Evolutionary conservation across 2,329 filamentous ascomycete genomes (phyloP).

Genomic region (Tolypocladium nubicola): DNA sequence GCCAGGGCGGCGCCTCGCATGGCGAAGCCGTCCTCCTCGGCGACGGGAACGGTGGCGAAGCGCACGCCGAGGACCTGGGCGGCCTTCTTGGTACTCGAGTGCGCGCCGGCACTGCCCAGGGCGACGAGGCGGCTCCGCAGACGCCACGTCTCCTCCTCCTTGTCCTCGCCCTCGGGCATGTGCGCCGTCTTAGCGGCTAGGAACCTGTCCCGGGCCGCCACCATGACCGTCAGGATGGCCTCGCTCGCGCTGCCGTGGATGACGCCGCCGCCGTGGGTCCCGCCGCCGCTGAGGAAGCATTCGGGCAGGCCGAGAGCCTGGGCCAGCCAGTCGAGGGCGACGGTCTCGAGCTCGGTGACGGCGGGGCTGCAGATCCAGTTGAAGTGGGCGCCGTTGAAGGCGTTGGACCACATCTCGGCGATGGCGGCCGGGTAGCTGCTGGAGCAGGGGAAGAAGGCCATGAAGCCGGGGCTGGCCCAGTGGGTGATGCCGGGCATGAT

Average conservation of each 20-base stretch:
- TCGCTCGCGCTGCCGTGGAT: conserved; percentile 89
- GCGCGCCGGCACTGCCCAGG: conserved; percentile 66
- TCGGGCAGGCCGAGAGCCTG: conserved; percentile 62
- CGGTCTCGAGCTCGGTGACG: conserved; percentile 85
- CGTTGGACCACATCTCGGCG: conserved; percentile 83
- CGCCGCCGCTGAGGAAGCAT: conserved; percentile 61
- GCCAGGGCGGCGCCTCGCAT: conserved; percentile 57
- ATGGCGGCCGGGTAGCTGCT: conserved; percentile 77
- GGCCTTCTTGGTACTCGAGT: conserved; percentile 80
- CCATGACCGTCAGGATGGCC: conserved; percentile 75
- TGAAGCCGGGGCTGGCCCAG: conserved; percentile 90
- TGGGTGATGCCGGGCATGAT: conserved; percentile 91
- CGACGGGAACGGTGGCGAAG: conserved; percentile 58
- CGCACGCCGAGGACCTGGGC: conserved; percentile 79
- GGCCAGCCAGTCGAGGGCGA: conserved; percentile 87
- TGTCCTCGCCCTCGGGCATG: conserved; percentile 43
- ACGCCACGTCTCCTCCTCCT: conserved; percentile 59
- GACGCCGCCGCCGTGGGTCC: conserved; percentile 73
- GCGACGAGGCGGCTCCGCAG: conserved; percentile 54
- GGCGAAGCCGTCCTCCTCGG: conserved; percentile 52
- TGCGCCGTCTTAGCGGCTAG: conserved; percentile 48
- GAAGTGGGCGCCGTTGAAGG: conserved; percentile 84
- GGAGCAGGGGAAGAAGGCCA: conserved; percentile 86
- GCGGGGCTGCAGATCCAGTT: conserved; percentile 95
- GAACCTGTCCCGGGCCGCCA: conserved; percentile 76